These are phyloP conservation scores for Hyphopichia burtonii DNA, from an alignment of 1,139 yeast genomes.

Conservation along the genomic window DNA sequence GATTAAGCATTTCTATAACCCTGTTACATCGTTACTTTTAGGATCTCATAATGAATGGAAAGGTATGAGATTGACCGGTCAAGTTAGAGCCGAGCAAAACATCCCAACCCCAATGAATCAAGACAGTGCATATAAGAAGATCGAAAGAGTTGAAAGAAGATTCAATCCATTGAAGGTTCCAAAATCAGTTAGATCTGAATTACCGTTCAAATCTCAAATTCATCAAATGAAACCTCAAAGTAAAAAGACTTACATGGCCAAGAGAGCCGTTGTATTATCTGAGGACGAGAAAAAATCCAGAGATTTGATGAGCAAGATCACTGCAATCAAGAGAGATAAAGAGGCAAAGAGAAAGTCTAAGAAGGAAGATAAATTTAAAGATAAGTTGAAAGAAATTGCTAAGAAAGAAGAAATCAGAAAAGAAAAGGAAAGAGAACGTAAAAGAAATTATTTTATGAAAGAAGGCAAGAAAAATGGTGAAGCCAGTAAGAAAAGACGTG, in stretches of 20 bases:
- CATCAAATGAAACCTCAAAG: slow-evolving; percentile 85
- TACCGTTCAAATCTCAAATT: slow-evolving; percentile 92
- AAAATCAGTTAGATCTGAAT: slow-evolving; percentile 64
- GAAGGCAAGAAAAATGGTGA: slow-evolving; percentile 58
- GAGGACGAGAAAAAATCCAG: slow-evolving; percentile 95
- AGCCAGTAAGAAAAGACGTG: slow-evolving; percentile 21
- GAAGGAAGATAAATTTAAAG: slow-evolving; percentile 75
- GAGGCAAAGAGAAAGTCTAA: slow-evolving; percentile 74
- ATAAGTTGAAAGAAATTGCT: slow-evolving; percentile 70
- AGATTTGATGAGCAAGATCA: slow-evolving; percentile 81
- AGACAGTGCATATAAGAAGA: slow-evolving; percentile 71
- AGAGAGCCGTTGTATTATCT: slow-evolving; percentile 89
- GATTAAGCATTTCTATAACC: slow-evolving; percentile 89
- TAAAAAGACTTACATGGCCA: slow-evolving; percentile 78
- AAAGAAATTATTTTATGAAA: slow-evolving; percentile 79
- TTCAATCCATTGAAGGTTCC: slow-evolving; percentile 90
- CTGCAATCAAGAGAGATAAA: slow-evolving; percentile 82
- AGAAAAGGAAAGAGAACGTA: slow-evolving; percentile 79
- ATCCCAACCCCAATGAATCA: slow-evolving; percentile 65
- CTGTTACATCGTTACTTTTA: slow-evolving; percentile 85
- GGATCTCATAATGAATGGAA: slow-evolving; percentile 82
- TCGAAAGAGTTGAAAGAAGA: slow-evolving; percentile 83
- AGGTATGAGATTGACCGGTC: slow-evolving; percentile 95
- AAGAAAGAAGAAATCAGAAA: slow-evolving; percentile 67
- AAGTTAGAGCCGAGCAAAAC: slow-evolving; percentile 76